phyloP scores from a whole-genome alignment of 495 filamentous ascomycete species.

The Neurospora africana region DNA sequence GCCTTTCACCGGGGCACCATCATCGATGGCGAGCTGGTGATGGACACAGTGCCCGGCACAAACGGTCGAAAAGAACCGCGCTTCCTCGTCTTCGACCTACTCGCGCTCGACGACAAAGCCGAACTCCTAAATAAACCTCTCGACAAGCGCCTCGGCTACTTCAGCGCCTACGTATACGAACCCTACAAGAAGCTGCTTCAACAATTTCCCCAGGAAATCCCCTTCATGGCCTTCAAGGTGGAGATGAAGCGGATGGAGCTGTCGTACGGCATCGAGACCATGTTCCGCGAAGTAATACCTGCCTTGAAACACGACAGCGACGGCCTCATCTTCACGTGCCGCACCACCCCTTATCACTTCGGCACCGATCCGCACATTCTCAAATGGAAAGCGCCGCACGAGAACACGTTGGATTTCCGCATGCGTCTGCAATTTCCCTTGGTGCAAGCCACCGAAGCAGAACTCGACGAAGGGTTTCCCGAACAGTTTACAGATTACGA shows the following conservation, averaged over 20 bases:
- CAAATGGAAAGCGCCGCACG: constrained; percentile 90
- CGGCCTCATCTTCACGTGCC: constrained; percentile 92
- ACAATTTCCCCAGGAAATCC: constrained; percentile 56
- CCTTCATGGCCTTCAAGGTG: constrained; percentile 64
- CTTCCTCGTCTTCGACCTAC: constrained; percentile 87
- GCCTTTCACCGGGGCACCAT: constrained; percentile 71
- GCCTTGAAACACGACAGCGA: constrained; percentile 85
- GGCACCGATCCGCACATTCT: constrained; percentile 89
- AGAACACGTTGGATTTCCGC: constrained; percentile 90
- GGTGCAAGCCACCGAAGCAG: constrained; percentile 57
- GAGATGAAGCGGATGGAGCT: constrained; percentile 81
- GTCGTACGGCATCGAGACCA: constrained; percentile 78
- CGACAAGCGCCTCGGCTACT: constrained; percentile 81
- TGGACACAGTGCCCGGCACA: constrained; percentile 46
- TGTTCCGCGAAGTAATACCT: constrained; percentile 79
- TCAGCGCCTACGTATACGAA: constrained; percentile 64
- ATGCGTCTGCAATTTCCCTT: constrained; percentile 66
- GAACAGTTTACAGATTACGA: constrained; percentile 48
- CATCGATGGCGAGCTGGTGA: constrained; percentile 86
- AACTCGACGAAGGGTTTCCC: constrained; percentile 49
- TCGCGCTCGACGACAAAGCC: constrained; percentile 66
- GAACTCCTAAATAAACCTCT: constrained; percentile 63
- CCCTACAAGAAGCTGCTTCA: constrained; percentile 67
- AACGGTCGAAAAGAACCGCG: constrained; percentile 56
- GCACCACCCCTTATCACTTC: constrained; percentile 68